Base-by-base conservation (phyloP, 352 stramenopile species). In the Phytopythium ostracodes region DNA sequence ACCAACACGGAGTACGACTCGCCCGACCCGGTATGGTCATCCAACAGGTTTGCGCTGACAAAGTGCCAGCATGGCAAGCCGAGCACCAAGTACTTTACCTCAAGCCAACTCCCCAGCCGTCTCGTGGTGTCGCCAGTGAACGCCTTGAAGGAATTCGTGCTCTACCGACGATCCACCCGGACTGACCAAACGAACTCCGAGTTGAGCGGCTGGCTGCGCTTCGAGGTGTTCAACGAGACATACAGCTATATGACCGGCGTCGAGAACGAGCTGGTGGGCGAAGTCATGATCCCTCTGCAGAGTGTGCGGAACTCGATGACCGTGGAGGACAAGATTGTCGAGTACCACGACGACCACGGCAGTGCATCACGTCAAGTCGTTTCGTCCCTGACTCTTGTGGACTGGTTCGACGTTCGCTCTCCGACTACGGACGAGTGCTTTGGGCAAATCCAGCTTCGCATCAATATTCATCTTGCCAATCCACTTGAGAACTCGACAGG, bases 1-100 rank as follows among this genome's bases (percentile, higher is more conserved):
- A 96, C 87, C 2, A 96, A 96, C 64, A 96, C 87, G 0, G 87
- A 96, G 62, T 96, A 96, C 43, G 83, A 92, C 36, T 79, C 72
- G 6, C 62, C 70, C 4, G 68, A 84, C 56, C 87, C 87, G 0
- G 73, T 91, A 11, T 96, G 81, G 71, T 92, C 82, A 12, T 78
- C 74, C 18, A 95, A 95, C 69, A 85, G 86, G 55, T 72, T 67
- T 33, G 63, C 70, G 9, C 17, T 33, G 10, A 70, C 67, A 0
- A 87, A 79, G 53, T 95, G 86, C 53, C 76, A 81, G 12, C 84
- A 95, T 56, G 75, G 72, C 20, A 88, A 86, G 36, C 84, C 86
- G 2, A 85, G 67, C 43, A 81, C 68, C 2, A 91, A 90, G 51
- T 72, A 77, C 62, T 73, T 76, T 35, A 78, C 88, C 4, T 90